phyloP scores from a whole-genome alignment of 495 filamentous ascomycete genomes.

The Pseudoneurospora amorphoporcata region DNA sequence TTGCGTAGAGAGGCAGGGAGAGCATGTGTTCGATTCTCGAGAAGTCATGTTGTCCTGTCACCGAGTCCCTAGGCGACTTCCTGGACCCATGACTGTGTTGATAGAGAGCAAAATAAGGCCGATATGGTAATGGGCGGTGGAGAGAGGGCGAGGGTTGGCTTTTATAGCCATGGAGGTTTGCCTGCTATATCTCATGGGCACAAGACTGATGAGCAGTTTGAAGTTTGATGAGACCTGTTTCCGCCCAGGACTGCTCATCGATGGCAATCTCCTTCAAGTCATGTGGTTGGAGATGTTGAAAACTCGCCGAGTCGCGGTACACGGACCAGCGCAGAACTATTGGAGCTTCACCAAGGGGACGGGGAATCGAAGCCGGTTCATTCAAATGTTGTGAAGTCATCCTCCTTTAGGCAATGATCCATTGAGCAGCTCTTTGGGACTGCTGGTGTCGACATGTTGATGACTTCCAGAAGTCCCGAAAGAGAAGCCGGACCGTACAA shows the following conservation, averaged over 20 bases:
- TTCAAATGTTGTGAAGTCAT: background rate
- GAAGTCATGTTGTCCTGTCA: background rate
- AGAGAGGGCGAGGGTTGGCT: background rate
- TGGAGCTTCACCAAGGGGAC: background rate
- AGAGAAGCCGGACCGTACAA: background rate
- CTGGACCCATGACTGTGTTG: background rate
- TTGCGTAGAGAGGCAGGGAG: background rate
- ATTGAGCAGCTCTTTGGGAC: background rate
- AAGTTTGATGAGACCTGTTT: background rate
- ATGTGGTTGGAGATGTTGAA: background rate
- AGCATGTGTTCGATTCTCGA: background rate
- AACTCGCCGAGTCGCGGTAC: background rate
- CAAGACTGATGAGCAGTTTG: background rate
- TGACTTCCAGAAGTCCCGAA: background rate
- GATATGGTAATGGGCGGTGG: background rate
- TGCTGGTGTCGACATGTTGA: background rate
- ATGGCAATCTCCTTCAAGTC: background rate
- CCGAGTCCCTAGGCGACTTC: background rate
- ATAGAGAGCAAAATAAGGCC: background rate
- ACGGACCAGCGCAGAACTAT: background rate
- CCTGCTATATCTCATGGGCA: background rate
- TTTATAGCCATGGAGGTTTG: background rate
- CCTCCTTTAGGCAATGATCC: background rate
- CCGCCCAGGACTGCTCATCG: background rate
- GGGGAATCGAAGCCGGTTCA: background rate